Evolutionary conservation across 768 basidiomycete species (phyloP).

Genomic region (Suillus luteus): DNA sequence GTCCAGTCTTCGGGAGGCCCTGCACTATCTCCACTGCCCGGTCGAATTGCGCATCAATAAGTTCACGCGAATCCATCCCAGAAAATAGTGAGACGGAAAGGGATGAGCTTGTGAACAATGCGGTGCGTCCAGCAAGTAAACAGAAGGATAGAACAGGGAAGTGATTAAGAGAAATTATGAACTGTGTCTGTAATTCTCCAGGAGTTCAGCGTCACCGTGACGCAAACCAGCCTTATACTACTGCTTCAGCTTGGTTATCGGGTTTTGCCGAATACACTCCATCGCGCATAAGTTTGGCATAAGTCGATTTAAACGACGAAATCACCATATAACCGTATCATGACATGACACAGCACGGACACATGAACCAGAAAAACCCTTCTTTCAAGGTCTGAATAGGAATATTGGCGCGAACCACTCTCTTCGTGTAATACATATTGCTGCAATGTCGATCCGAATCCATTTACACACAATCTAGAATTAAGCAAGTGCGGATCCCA

Average conservation of each 20-base stretch:
- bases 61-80: slow-evolving; percentile 61
- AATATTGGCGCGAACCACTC: background rate
- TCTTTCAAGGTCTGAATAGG: too few species aligned
- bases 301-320: too few species aligned
- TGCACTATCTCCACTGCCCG: slow-evolving; percentile 95
- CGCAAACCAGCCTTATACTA: background rate
- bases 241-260: background rate
- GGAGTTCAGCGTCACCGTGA: background rate
- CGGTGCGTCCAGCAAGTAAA: background rate
- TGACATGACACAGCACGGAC: too few species aligned
- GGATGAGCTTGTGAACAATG: background rate
- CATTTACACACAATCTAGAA: background rate
- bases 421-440: background rate
- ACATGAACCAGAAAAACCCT: too few species aligned
- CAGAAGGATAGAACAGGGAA: background rate
- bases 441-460: background rate
- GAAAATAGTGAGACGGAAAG: background rate
- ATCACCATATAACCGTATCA: too few species aligned
- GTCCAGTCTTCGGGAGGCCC: slow-evolving; percentile 87
- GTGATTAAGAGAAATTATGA: background rate
- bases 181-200: background rate
- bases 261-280: background rate
- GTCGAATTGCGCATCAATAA: slow-evolving; percentile 86
- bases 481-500: background rate
- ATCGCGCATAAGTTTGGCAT: background rate